Conservation (phyloP, 768 basidiomycete species). For the Termitomyces sp. region DNA sequence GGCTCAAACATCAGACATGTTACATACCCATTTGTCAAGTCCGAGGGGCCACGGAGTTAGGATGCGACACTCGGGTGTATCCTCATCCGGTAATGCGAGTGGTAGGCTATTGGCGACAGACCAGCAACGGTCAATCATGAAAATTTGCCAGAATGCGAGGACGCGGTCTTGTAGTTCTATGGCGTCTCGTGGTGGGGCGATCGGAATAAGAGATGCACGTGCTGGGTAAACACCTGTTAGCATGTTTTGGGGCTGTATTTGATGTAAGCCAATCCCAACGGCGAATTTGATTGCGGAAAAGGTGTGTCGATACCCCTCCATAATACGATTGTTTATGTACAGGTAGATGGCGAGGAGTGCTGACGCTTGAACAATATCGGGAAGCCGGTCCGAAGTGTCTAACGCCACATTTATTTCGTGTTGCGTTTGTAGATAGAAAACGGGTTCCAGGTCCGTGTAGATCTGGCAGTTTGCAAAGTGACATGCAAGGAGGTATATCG, state of each 20-base stretch:
- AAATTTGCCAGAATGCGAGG: slow-evolving; percentile 57
- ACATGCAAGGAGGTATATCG: slow-evolving; percentile 56
- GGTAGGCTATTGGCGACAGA: slow-evolving; percentile 49
- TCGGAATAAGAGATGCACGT: slow-evolving; percentile 20
- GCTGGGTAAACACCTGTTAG: slow-evolving; percentile 6
- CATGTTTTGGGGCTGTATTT: slow-evolving; percentile 29
- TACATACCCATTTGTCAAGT: slow-evolving; percentile 11
- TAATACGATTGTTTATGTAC: slow-evolving; percentile 46
- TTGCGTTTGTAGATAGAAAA: slow-evolving; percentile 43
- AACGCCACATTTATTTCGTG: slow-evolving; percentile 48
- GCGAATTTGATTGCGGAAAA: slow-evolving; percentile 57
- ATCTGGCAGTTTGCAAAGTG: slow-evolving; percentile 41
- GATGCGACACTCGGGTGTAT: slow-evolving; percentile 39
- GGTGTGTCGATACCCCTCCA: slow-evolving; percentile 59
- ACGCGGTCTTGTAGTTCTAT: slow-evolving; percentile 42
- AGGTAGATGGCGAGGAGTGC: slow-evolving; percentile 56
- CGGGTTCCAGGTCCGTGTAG: slow-evolving; percentile 36
- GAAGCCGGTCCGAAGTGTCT: slow-evolving; percentile 46
- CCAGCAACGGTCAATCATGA: slow-evolving; percentile 58
- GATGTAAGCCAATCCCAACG: slow-evolving; percentile 54
- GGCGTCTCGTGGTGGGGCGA: slow-evolving; percentile 30
- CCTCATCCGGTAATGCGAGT: slow-evolving; percentile 45
- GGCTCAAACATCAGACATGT: slow-evolving; percentile 1
- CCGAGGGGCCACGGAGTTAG: slow-evolving; percentile 45
- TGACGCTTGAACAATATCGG: slow-evolving; percentile 56